These are phyloP conservation scores for Colletotrichum liaoningense DNA, from an alignment of 2,329 filamentous ascomycete genomes.

Conservation along the genomic window DNA sequence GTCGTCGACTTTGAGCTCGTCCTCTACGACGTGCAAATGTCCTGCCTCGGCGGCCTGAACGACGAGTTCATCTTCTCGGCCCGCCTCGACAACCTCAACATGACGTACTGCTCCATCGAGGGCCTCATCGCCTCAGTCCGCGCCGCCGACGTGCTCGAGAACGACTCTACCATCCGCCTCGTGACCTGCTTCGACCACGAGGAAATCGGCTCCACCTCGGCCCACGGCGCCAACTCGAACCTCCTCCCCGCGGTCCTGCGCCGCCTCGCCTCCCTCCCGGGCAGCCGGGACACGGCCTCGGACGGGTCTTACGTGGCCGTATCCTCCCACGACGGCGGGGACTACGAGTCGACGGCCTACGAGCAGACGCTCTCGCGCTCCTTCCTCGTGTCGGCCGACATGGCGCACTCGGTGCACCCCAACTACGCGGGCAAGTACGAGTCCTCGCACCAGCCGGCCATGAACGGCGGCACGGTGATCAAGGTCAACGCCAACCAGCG, in stretches of 20 bases:
- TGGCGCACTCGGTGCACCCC: conserved; percentile 96
- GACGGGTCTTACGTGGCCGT: conserved; percentile 73
- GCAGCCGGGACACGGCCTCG: conserved; percentile 63
- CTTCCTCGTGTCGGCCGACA: conserved; percentile 95
- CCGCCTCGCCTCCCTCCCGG: conserved; percentile 84
- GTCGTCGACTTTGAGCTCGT: conserved; percentile 95
- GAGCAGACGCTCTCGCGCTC: conserved; percentile 93
- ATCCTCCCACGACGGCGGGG: conserved; percentile 62
- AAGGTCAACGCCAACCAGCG: conserved; percentile 98
- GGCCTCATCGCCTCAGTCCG: conserved; percentile 85
- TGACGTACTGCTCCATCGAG: conserved; percentile 92
- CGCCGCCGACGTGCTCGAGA: conserved; percentile 72
- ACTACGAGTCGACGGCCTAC: conserved; percentile 79
- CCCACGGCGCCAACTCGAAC: conserved; percentile 94
- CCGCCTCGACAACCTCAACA: conserved; percentile 94
- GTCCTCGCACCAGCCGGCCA: conserved; percentile 87
- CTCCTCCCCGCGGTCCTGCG: conserved; percentile 88
- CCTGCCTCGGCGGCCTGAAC: conserved; percentile 87
- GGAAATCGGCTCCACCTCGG: conserved; percentile 92
- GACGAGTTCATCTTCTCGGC: conserved; percentile 97
- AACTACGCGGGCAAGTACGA: conserved; percentile 97
- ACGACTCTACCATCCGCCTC: conserved; percentile 87
- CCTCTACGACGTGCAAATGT: conserved; percentile 95
- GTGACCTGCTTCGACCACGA: conserved; percentile 97
- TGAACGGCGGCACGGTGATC: conserved; percentile 97